Conservation (phyloP, 163 green algal species). For the Scenedesmus sp. region DNA sequence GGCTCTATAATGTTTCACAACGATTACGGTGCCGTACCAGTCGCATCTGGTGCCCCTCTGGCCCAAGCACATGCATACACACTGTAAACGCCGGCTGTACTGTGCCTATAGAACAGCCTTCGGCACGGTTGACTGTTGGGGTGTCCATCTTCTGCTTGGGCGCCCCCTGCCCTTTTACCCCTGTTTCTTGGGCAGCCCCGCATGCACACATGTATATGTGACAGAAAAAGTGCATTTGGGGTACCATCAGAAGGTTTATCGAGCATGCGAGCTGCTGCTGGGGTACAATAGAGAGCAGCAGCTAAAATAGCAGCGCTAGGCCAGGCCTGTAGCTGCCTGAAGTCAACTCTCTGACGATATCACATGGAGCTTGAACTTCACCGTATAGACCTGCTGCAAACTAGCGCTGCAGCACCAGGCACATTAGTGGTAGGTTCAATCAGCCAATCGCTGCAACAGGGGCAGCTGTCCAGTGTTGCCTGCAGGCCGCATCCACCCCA, state of each 20-base stretch:
- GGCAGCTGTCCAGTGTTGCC: background rate
- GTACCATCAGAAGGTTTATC: background rate
- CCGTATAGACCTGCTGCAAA: slow-evolving; percentile 75
- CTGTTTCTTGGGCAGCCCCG: background rate
- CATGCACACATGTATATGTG: background rate
- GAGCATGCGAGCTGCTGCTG: background rate
- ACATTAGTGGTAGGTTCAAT: slow-evolving; percentile 65
- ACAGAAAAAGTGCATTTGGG: background rate
- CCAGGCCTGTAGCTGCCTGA: background rate
- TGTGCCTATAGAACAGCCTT: background rate
- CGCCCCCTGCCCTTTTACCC: background rate
- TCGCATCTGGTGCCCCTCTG: background rate
- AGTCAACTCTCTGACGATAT: slow-evolving; percentile 34
- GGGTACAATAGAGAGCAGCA: background rate
- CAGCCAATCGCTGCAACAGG: background rate
- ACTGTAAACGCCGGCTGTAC: no score
- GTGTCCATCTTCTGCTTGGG: background rate
- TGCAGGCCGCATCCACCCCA: background rate
- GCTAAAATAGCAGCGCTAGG: background rate
- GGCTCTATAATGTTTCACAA: no score
- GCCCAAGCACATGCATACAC: background rate
- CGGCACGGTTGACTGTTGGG: background rate
- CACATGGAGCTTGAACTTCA: slow-evolving; percentile 79
- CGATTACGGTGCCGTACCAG: background rate
- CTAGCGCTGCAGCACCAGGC: slow-evolving; percentile 56